These are phyloP conservation scores for Papiliotrema nemorosa DNA, from an alignment of 1,284 basidiomycete species.

Conservation along the genomic window DNA sequence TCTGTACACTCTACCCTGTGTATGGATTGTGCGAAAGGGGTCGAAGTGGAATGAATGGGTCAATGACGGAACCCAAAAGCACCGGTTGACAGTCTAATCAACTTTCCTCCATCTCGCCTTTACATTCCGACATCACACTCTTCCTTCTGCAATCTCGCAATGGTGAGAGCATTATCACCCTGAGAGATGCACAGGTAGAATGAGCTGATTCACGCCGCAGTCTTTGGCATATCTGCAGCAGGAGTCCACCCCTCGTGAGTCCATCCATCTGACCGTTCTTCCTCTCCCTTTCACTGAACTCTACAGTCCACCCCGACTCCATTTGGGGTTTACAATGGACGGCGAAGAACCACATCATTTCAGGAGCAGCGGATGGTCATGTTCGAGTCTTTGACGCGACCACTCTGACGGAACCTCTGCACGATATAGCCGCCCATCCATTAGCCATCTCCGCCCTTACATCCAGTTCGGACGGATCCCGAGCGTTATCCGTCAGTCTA, in stretches of 20 bases:
- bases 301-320: constrained; percentile 32
- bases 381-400: constrained; percentile 48
- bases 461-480: constrained; percentile 60
- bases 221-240: constrained; percentile 41
- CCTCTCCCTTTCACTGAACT: not conserved
- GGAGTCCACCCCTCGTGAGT: constrained; percentile 35
- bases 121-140: too few relatives aligned
- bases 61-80: too few relatives aligned
- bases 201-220: too few relatives aligned
- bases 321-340: constrained; percentile 42
- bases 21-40: too few relatives aligned
- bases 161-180: too few relatives aligned
- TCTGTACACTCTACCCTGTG: too few relatives aligned
- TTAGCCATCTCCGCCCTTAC: constrained; percentile 71
- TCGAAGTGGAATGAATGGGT: too few relatives aligned
- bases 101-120: too few relatives aligned
- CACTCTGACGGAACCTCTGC: constrained; percentile 58
- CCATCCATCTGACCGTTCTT: not conserved
- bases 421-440: constrained; percentile 64
- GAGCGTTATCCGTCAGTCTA: constrained; percentile 69
- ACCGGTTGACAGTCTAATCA: too few relatives aligned
- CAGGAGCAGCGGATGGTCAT: constrained; percentile 42
- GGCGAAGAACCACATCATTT: constrained; percentile 26
- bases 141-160: too few relatives aligned
- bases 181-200: too few relatives aligned